Conservation (phyloP, 495 filamentous ascomycete genomes). For the Amphirosellinia nigrospora region DNA sequence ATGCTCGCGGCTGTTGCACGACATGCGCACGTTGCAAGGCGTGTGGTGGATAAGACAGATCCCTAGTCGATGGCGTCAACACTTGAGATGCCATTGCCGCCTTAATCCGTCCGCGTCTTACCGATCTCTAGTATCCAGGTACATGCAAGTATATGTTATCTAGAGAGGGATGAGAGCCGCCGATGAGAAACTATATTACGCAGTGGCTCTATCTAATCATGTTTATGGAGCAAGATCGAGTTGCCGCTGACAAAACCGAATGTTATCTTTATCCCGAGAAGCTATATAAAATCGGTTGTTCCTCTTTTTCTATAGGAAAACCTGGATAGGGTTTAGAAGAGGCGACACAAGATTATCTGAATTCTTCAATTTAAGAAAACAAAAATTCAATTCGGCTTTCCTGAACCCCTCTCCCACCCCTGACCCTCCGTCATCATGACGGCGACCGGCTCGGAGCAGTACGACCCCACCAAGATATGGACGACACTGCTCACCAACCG, state of each 20-base stretch:
- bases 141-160: background rate
- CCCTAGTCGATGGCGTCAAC: constrained; percentile 24
- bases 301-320: background rate
- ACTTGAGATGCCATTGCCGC: constrained; percentile 1
- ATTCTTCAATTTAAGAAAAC: too few relatives aligned
- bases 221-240: background rate
- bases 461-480: constrained; percentile 49
- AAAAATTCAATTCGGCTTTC: background rate
- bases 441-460: constrained; percentile 27
- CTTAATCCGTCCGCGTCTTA: background rate
- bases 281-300: background rate
- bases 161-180: background rate
- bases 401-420: too few relatives aligned
- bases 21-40: constrained; percentile 8
- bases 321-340: background rate
- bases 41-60: constrained; percentile 17
- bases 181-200: constrained; percentile 2
- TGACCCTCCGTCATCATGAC: constrained; percentile 19
- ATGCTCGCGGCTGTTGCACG: background rate
- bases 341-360: background rate
- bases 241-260: background rate
- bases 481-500: constrained; percentile 49
- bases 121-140: background rate
- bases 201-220: background rate
- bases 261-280: background rate